Conservation (phyloP, 192 early-diverging fungal genomes). For the Phycomyces blakesleeanus region DNA sequence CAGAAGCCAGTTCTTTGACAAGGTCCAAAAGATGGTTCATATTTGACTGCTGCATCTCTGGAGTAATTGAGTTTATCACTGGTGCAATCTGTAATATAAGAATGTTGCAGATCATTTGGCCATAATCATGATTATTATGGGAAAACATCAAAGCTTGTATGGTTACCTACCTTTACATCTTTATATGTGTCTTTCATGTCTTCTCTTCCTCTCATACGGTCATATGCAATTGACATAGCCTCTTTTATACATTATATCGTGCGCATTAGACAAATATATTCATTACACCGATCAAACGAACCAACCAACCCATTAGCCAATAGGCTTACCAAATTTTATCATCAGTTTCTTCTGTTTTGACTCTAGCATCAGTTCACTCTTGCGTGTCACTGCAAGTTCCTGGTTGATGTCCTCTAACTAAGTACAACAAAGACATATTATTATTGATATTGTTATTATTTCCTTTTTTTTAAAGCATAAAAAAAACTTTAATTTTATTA, state of each 20-base stretch:
- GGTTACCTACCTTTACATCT: constrained; percentile 6
- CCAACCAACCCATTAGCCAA: no score
- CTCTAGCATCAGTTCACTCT: constrained; percentile 36
- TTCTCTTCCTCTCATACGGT: constrained; percentile 28
- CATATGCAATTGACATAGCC: constrained; percentile 23
- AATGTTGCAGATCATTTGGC: no score
- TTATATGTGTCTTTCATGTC: constrained; percentile 1
- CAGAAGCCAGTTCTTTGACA: constrained; percentile 52
- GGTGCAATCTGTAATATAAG: background rate
- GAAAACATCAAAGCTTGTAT: background rate
- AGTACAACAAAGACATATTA: no score
- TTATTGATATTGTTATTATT: no score
- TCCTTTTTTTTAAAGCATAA: no score
- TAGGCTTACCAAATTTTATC: constrained; percentile 34
- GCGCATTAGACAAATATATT: background rate
- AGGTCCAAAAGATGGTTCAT: constrained; percentile 47
- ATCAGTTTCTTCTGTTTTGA: constrained; percentile 38
- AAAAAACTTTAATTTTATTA: no score
- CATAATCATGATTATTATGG: no score
- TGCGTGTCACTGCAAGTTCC: constrained; percentile 33
- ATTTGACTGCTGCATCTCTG: constrained; percentile 5
- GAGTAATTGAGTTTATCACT: background rate
- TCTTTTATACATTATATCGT: constrained; percentile 23
- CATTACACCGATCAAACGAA: background rate
- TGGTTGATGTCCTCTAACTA: constrained; percentile 44